phyloP scores from a whole-genome alignment of 768 basidiomycete genomes.

The Peribolospora baueri region DNA sequence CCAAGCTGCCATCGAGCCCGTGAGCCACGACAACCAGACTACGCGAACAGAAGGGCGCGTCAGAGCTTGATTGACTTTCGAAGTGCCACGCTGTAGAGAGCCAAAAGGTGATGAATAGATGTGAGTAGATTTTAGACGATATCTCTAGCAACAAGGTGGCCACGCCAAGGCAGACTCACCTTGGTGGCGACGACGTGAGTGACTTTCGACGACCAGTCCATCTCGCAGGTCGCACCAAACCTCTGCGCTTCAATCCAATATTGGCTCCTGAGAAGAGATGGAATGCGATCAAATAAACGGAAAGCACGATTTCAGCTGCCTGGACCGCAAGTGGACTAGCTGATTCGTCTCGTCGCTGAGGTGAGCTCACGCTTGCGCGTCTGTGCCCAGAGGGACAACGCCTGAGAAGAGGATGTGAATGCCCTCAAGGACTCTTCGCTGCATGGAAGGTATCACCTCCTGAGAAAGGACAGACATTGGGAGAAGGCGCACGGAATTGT shows the following conservation, averaged over 20 bases:
- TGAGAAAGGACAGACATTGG: constrained; percentile 22
- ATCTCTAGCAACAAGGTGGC: neutral
- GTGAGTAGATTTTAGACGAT: neutral
- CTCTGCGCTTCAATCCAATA: constrained; percentile 64
- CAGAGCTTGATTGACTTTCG: constrained; percentile 67
- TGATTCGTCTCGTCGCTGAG: neutral
- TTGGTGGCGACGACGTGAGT: constrained; percentile 87
- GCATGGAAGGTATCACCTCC: constrained; percentile 65
- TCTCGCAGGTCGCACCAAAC: constrained; percentile 65
- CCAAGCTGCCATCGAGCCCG: constrained; percentile 76
- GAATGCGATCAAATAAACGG: neutral
- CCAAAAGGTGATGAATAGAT: neutral
- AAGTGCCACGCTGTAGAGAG: constrained; percentile 45
- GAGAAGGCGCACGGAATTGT: neutral
- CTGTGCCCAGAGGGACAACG: constrained; percentile 70
- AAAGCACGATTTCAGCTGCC: neutral
- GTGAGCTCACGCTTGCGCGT: constrained; percentile 34
- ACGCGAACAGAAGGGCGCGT: constrained; percentile 53
- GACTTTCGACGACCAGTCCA: constrained; percentile 36
- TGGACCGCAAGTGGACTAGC: neutral
- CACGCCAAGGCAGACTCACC: constrained; percentile 23
- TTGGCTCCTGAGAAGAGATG: constrained; percentile 20
- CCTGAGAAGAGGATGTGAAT: constrained; percentile 77
- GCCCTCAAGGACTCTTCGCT: constrained; percentile 48
- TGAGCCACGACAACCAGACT: constrained; percentile 75